These are phyloP conservation scores for Ceratobasidium sp. DNA, from an alignment of 1,284 basidiomycete species.

Conservation along the genomic window DNA sequence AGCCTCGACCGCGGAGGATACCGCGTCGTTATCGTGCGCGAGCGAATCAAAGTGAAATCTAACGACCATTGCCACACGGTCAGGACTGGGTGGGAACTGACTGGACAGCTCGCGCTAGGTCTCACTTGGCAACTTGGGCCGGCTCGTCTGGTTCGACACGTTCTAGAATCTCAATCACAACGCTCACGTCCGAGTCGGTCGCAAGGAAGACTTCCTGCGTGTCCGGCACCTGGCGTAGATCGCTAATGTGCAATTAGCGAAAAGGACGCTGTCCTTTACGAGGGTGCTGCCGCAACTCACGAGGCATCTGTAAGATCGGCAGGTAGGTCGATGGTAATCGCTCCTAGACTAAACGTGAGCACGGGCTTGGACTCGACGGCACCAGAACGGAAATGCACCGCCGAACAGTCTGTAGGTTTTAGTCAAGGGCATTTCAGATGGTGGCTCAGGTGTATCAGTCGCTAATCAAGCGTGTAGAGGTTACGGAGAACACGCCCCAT, in stretches of 20 bases:
- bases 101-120: constrained; percentile 33
- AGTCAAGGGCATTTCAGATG: background rate
- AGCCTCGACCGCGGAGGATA: constrained; percentile 57
- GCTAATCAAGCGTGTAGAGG: background rate
- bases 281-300: constrained; percentile 59
- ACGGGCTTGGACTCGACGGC: background rate
- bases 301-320: constrained; percentile 78
- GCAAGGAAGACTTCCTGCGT: constrained; percentile 94
- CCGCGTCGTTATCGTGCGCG: constrained; percentile 89
- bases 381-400: constrained; percentile 19
- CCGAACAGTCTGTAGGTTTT: constrained; percentile 43
- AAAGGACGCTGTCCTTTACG: constrained; percentile 15
- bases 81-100: constrained; percentile 1
- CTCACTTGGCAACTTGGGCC: constrained; percentile 73
- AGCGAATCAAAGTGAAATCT: constrained; percentile 93
- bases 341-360: constrained; percentile 61
- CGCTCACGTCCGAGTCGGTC: constrained; percentile 70
- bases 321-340: constrained; percentile 72
- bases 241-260: constrained; percentile 57
- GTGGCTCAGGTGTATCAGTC: background rate
- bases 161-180: constrained; percentile 87
- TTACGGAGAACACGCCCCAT: background rate
- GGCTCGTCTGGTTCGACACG: constrained; percentile 66
- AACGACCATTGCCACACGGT: constrained; percentile 8
- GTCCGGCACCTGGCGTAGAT: constrained; percentile 93